Evolutionary conservation across 306 rosid species (phyloP).

Genomic region (Psophocarpus tetragonolobus): DNA sequence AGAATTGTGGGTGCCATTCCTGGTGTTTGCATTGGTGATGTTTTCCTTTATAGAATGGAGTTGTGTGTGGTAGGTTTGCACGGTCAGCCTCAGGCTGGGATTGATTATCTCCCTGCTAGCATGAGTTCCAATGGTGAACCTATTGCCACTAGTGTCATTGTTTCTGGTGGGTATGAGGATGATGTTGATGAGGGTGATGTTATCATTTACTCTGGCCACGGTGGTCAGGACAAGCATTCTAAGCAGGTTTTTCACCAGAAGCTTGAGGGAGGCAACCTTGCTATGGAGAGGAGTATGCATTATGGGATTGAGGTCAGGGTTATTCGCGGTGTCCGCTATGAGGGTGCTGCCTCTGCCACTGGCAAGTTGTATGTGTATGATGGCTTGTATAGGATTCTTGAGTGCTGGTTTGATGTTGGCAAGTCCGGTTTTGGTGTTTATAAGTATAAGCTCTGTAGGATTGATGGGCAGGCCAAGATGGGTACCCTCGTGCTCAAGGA

Average conservation of each 20-base stretch:
- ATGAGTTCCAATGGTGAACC: conserved; percentile 92
- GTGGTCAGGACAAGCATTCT: conserved; percentile 81
- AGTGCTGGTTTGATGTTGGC: conserved; percentile 92
- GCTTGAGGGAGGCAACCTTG: conserved; percentile 90
- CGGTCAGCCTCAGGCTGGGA: conserved; percentile 92
- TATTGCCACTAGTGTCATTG: conserved; percentile 89
- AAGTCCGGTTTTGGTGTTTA: conserved; percentile 93
- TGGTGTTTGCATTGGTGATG: conserved; percentile 79
- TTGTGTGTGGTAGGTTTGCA: conserved; percentile 86
- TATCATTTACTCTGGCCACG: conserved; percentile 88
- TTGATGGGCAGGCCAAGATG: conserved; percentile 87
- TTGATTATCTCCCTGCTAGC: conserved; percentile 78
- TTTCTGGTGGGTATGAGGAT: conserved; percentile 93
- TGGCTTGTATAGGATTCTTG: conserved; percentile 77
- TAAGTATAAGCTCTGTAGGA: conserved; percentile 77
- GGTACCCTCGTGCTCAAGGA: conserved; percentile 68
- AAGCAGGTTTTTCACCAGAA: conserved; percentile 80
- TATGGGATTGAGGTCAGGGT: conserved; percentile 96
- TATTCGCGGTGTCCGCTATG: conserved; percentile 65
- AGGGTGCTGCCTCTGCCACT: conserved; percentile 50
- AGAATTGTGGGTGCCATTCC: conserved; percentile 92
- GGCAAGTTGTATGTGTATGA: conserved; percentile 86
- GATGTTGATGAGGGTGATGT: conserved; percentile 84
- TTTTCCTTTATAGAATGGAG: conserved; percentile 86
- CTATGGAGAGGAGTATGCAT: conserved; percentile 90